Conservation (phyloP, 306 rosid genomes). For the Cucumis melo region DNA sequence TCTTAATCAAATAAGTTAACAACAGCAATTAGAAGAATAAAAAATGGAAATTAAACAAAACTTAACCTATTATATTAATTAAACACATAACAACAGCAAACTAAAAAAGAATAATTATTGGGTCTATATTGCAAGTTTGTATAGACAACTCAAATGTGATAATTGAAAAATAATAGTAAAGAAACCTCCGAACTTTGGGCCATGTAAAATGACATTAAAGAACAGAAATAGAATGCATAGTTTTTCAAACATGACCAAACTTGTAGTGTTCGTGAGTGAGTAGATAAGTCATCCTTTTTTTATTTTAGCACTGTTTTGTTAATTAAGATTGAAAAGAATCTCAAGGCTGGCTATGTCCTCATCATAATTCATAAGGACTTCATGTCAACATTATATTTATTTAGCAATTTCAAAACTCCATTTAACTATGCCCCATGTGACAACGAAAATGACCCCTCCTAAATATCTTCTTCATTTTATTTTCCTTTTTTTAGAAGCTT, state of each 20-base stretch:
- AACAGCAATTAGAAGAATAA: too few species aligned
- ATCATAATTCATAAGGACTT: not conserved
- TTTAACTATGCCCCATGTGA: not conserved
- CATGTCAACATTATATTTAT: not conserved
- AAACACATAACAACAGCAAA: not conserved
- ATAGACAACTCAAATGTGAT: not conserved
- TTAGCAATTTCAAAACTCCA: not conserved
- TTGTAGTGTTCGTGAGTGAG: not conserved
- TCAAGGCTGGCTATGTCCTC: not conserved
- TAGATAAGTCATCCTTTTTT: not conserved
- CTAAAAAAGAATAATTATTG: not conserved
- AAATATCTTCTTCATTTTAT: not conserved
- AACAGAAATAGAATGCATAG: not conserved
- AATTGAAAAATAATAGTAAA: not conserved
- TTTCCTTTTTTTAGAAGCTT: not conserved
- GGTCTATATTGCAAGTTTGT: not conserved
- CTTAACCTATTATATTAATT: not conserved
- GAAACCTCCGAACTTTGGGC: not conserved
- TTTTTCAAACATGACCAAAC: not conserved
- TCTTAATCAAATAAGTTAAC: too few species aligned
- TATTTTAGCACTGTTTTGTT: not conserved
- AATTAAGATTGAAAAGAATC: not conserved
- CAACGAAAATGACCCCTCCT: not conserved
- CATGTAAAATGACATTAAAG: not conserved
- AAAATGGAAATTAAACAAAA: not conserved